Evolutionary conservation across 257 asterid genomes (phyloP).

Genomic region (Salvia hispanica): DNA sequence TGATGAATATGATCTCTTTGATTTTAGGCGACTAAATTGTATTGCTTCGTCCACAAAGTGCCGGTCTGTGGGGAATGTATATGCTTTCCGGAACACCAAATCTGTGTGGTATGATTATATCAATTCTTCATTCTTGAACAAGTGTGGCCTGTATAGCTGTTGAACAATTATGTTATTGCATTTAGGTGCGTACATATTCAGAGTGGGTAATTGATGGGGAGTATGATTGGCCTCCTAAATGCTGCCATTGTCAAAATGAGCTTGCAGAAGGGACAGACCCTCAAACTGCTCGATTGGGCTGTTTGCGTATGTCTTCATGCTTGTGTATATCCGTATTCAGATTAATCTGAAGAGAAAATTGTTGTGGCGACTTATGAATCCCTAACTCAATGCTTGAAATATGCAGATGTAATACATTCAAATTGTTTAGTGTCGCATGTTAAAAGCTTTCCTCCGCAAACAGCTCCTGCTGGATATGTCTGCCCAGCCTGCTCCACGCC

Average conservation of each 20-base stretch:
- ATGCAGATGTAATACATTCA: constrained; percentile 75
- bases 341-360: background rate
- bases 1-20: constrained; percentile 33
- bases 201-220: constrained; percentile 99
- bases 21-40: constrained; percentile 83
- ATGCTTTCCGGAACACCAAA: constrained; percentile 91
- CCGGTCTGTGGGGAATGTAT: constrained; percentile 97
- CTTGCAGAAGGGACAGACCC: constrained; percentile 69
- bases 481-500: constrained; percentile 81
- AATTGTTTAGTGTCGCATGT: constrained; percentile 79
- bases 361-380: background rate
- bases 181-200: constrained; percentile 78
- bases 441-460: constrained; percentile 73
- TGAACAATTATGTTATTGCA: background rate
- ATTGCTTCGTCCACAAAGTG: constrained; percentile 98
- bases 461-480: constrained; percentile 86
- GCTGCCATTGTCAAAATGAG: constrained; percentile 76
- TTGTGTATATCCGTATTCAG: background rate
- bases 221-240: constrained; percentile 97
- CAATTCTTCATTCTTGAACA: constrained; percentile 1
- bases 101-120: constrained; percentile 77
- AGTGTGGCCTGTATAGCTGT: background rate
- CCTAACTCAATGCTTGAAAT: constrained; percentile 20
- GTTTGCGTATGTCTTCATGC: constrained; percentile 75
- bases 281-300: constrained; percentile 87